Evolutionary conservation across 306 rosid genomes (phyloP), one percentile per base, ranked within the genome.

Genomic region (Dryas drummondii): DNA sequence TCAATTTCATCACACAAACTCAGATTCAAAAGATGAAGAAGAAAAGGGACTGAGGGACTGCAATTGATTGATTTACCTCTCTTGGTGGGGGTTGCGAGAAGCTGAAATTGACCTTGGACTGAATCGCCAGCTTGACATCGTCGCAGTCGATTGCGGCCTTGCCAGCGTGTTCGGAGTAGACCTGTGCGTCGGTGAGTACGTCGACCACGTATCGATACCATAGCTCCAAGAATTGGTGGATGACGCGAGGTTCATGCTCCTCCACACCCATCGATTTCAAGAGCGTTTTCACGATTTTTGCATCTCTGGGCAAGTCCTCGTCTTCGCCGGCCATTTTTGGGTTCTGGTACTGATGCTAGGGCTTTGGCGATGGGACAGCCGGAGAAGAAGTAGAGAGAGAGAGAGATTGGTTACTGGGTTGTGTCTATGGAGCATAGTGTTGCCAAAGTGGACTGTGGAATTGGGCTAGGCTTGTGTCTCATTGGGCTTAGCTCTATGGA

Each of bases 81-180:
- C 99, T 83, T 22, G 97, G 97, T 40, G 99, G 97, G 70, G 99
- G 97, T 49, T 92, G 99, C 0, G 97, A 92, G 88, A 94, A 94
- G 86, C 96, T 94, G 80, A 86, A 90, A 78, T 92, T 92, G 62
- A 89, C 93, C 83, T 94, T 90, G 41, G 97, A 86, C 69, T 94
- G 99, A 84, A 90, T 88, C 4, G 99, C 96, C 70, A 92, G 97
- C 90, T 92, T 92, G 81, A 89, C 84, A 73, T 90, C 99, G 45
- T 94, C 97, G 32, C 89, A 85, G 76, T 94, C 98, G 7, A 94
- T 86, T 4, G 97, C 80, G 22, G 89, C 71, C 84, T 94, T 94
- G 67, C 82, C 77, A 0, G 97, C 97, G 55, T 94, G 99, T 87
- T 94, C 97, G 0, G 99, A 94, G 82, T 92, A 94, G 4, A 92